Percentiles rank a stretch among this genome's conserved stretches.
Evolutionary conservation across 2,329 filamentous ascomycete species (phyloP).

Genomic region (Aspergillaceae sp.): DNA sequence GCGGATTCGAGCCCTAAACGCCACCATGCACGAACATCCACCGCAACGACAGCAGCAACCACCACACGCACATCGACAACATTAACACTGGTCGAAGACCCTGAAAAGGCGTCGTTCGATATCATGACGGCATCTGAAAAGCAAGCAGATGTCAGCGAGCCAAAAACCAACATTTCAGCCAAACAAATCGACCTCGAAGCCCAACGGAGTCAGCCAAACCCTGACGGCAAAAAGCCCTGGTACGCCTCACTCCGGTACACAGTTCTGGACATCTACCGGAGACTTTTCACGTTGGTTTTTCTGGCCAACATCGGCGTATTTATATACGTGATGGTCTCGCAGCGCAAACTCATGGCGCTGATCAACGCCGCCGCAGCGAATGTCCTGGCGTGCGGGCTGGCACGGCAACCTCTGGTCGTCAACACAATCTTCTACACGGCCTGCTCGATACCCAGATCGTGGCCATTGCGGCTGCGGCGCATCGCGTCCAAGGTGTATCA

Average conservation of each 20-base stretch:
- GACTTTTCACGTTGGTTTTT: conserved; percentile 36
- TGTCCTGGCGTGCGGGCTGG: conserved; percentile 39
- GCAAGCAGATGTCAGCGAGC: no score
- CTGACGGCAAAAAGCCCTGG: conserved; percentile 13
- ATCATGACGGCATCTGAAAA: no score
- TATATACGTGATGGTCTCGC: conserved; percentile 26
- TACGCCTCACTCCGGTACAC: conserved; percentile 28
- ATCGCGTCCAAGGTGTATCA: conserved; percentile 45
- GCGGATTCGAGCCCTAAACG: no score
- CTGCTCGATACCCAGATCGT: conserved; percentile 36
- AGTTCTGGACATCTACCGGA: conserved; percentile 34
- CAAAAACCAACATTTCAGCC: no score
- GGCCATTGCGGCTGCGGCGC: conserved; percentile 39
- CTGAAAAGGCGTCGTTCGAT: no score
- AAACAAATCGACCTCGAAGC: conserved; percentile 19
- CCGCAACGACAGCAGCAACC: no score
- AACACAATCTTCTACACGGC: conserved; percentile 43
- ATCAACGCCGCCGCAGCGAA: conserved; percentile 41
- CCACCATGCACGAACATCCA: no score
- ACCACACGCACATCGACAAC: no score
- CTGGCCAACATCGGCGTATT: conserved; percentile 31
- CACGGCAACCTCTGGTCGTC: conserved; percentile 47
- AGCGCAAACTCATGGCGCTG: conserved; percentile 28
- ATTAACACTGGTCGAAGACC: no score
- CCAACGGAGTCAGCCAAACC: conserved; percentile 7